A percentile compares a stretch with the other conserved stretches of the same genome.
Evolutionary conservation across 2,329 filamentous ascomycete species (phyloP).

Genomic region (Cladosporium cucumerinum): DNA sequence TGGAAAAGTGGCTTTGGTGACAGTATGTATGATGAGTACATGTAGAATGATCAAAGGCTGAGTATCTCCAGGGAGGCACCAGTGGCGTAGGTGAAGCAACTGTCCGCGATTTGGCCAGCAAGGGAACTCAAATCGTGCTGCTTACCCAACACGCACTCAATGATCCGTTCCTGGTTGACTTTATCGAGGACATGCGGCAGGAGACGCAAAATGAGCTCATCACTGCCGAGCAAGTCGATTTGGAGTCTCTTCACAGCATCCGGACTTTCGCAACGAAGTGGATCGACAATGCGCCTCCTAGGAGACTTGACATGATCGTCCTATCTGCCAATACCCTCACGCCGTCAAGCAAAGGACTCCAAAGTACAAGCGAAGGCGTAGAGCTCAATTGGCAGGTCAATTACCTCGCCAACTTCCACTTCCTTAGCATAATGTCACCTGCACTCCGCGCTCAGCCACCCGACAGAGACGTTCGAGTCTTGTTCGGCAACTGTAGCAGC

Average conservation of each 20-base stretch:
- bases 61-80: constrained; percentile 66
- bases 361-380: constrained; percentile 70
- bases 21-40: constrained; percentile 51
- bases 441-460: constrained; percentile 87
- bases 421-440: constrained; percentile 85
- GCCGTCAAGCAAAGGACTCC: constrained; percentile 57
- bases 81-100: constrained; percentile 83
- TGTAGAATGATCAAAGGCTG: constrained; percentile 20
- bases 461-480: constrained; percentile 85
- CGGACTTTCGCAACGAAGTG: constrained; percentile 93
- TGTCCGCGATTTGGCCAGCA: constrained; percentile 68
- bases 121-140: constrained; percentile 87
- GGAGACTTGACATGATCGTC: constrained; percentile 85
- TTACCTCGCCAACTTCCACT: constrained; percentile 91
- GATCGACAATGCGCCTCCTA: constrained; percentile 90
- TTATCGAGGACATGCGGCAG: constrained; percentile 80
- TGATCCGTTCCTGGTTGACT: constrained; percentile 88
- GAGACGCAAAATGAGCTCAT: constrained; percentile 79
- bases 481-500: constrained; percentile 81
- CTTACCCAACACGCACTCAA: constrained; percentile 77
- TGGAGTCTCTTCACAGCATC: constrained; percentile 83
- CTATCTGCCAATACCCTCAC: constrained; percentile 79
- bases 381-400: constrained; percentile 94
- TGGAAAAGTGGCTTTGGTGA: constrained; percentile 89
- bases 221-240: constrained; percentile 91